phyloP scores from a whole-genome alignment of 1,139 yeast genomes.

The Debaryomycetaceae sp. region DNA sequence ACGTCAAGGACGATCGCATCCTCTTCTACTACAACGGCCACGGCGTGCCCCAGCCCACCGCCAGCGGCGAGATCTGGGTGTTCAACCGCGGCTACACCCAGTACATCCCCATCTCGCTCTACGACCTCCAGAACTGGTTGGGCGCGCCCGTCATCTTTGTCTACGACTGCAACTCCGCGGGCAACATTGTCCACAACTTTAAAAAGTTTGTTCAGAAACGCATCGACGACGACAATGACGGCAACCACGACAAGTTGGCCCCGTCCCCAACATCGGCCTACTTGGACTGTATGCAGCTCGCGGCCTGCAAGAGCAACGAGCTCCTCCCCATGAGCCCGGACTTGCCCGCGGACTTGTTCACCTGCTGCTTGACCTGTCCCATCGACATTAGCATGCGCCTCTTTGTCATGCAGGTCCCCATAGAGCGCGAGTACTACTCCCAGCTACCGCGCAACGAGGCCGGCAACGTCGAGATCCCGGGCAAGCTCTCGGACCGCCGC shows the following conservation, averaged over 20 bases:
- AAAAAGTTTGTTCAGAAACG: slow-evolving; percentile 85
- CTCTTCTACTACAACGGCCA: slow-evolving; percentile 95
- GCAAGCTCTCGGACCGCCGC: slow-evolving; percentile 81
- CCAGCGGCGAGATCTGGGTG: slow-evolving; percentile 98
- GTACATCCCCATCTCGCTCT: slow-evolving; percentile 87
- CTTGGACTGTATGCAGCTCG: slow-evolving; percentile 84
- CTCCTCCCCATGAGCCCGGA: slow-evolving; percentile 88
- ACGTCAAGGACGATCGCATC: slow-evolving; percentile 85
- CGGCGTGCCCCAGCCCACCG: slow-evolving; percentile 97
- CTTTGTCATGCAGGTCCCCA: slow-evolving; percentile 78
- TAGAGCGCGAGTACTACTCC: slow-evolving; percentile 45
- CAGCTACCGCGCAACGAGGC: slow-evolving; percentile 38
- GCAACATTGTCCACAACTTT: slow-evolving; percentile 84
- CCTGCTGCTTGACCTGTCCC: slow-evolving; percentile 92
- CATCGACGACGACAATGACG: slow-evolving; percentile 76
- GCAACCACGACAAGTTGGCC: slow-evolving; percentile 53
- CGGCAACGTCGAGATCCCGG: slow-evolving; percentile 71
- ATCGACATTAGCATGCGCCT: slow-evolving; percentile 89
- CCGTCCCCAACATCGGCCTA: slow-evolving; percentile 63
- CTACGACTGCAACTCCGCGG: slow-evolving; percentile 92
- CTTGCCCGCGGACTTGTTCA: slow-evolving; percentile 89
- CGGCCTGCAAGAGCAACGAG: slow-evolving; percentile 86
- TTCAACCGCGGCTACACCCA: slow-evolving; percentile 95
- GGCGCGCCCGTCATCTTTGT: slow-evolving; percentile 97
- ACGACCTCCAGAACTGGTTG: slow-evolving; percentile 91